A percentile compares a stretch with the other conserved stretches of the same genome.
These are phyloP conservation scores for Papiliotrema flavescens DNA, from an alignment of 1,284 basidiomycete genomes.

Conservation along the genomic window DNA sequence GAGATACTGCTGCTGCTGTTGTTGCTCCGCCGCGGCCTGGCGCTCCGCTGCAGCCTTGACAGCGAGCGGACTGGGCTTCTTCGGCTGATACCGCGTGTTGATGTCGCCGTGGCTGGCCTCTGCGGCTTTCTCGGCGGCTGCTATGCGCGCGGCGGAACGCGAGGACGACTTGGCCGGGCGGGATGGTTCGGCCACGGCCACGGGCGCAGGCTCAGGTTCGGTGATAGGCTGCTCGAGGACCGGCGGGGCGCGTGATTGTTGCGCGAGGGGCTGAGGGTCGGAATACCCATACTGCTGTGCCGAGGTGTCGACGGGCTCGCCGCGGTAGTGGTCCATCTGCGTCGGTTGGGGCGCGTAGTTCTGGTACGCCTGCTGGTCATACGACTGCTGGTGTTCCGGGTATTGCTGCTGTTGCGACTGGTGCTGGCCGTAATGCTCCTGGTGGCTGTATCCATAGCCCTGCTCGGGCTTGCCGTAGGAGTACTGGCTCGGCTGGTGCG, in stretches of 20 bases:
- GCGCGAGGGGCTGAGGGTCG: not conserved
- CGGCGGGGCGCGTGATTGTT: not conserved
- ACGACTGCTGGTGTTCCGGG: not conserved
- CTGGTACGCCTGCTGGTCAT: not conserved
- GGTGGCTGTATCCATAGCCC: conserved; percentile 23
- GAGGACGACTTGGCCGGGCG: conserved; percentile 6
- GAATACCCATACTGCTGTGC: not conserved
- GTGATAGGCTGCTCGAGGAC: not conserved
- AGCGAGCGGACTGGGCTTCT: conserved; percentile 45
- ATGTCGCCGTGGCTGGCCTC: conserved; percentile 25
- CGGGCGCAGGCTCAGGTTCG: not conserved
- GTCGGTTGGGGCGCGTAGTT: not conserved
- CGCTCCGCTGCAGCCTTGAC: conserved; percentile 12
- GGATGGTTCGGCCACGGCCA: not conserved
- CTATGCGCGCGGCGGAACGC: conserved; percentile 27
- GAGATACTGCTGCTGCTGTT: not conserved
- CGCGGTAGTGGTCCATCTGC: not conserved
- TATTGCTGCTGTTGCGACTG: not conserved
- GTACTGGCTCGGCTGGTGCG: not conserved
- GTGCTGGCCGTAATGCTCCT: not conserved
- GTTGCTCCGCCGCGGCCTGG: not conserved
- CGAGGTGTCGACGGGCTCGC: not conserved
- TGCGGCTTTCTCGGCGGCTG: conserved; percentile 34
- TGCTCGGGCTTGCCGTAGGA: conserved; percentile 7
- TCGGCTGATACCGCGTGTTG: conserved; percentile 35